Evolutionary conservation across 495 filamentous ascomycete species (phyloP).

Genomic region (Talaromyces adpressus): DNA sequence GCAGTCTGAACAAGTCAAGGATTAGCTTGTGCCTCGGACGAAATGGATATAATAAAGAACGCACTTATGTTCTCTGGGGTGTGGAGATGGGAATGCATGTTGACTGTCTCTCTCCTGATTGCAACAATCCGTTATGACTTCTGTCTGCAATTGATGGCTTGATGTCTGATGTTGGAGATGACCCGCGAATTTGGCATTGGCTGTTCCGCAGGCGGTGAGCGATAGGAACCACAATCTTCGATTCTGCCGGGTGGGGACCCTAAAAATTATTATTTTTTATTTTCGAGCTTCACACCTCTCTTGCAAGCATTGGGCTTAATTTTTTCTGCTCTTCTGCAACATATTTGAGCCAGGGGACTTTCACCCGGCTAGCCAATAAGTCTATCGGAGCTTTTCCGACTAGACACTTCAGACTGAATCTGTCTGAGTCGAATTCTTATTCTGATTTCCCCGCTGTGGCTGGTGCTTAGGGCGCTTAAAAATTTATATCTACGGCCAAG

Average conservation of each 20-base stretch:
- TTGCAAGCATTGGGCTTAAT: not conserved
- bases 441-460: conserved; percentile 9
- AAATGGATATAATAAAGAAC: conserved; percentile 11
- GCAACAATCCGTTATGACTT: not conserved
- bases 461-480: not conserved
- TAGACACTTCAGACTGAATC: not conserved
- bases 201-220: not conserved
- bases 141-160: not conserved
- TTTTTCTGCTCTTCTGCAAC: too few species aligned
- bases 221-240: not conserved
- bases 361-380: too few species aligned
- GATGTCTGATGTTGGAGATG: not conserved
- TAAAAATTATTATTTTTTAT: conserved; percentile 9
- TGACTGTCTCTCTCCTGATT: conserved; percentile 13
- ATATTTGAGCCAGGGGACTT: too few species aligned
- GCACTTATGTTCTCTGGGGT: conserved; percentile 83
- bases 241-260: conserved; percentile 2
- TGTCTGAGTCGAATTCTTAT: not conserved
- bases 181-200: not conserved
- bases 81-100: conserved; percentile 96
- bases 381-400: not conserved
- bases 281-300: not conserved
- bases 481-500: not conserved
- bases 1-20: conserved; percentile 55
- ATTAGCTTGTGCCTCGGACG: not conserved